Evolutionary conservation across 2,329 filamentous ascomycete species (phyloP), one percentile per base, ranked within the genome.

Genomic region (Diaporthe helianthi): DNA sequence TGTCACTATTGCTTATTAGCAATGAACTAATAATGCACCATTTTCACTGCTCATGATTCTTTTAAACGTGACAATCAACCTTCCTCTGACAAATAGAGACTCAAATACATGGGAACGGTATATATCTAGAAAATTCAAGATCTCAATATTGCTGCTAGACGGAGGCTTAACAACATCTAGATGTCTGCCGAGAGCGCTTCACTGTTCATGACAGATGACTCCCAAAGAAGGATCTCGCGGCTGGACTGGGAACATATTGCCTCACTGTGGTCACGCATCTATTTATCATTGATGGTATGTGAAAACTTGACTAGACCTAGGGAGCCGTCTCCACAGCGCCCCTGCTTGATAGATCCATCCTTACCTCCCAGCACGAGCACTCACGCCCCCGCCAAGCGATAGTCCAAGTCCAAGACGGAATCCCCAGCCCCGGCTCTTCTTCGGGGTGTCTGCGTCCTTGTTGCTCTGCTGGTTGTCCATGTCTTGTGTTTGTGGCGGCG

Each of bases 361-460:
- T 51, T 22, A 67, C 4, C 53, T 61, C 46, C 65, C 65, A 38
- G 65, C 65, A 10, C 65, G 44, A 7, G 53, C 65, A 53, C 44
- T 52, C 17, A 13, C 65, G n/a, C 65, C 65, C 3, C 65, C 65
- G 31, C 65, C 65, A 41, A 67, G 65, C 17, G 65, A 67, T 4
- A 67, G 22, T 9, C 65, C 65, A 7, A 67, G 33, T 22, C 65
- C 65, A 15, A 67, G 38, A n/a, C 46, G 29, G 36, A 67, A 29
- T 24, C 65, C 65, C 65, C 65, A 67, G 17, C 65, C 65, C 5
- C 17, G 36, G 41, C 41, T 67, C 65, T 67, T 67, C 29, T 67
- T 67, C 6, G 52, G 53, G 8, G 65, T 46, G 24, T 61, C 41
- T 29, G 54, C 4, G n/a, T 51, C 52, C 41, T 4, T 33, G 53